A percentile compares a stretch with the other conserved stretches of the same genome.
Conservation (phyloP, 2,329 filamentous ascomycete species). For the Fusarium sp. region DNA sequence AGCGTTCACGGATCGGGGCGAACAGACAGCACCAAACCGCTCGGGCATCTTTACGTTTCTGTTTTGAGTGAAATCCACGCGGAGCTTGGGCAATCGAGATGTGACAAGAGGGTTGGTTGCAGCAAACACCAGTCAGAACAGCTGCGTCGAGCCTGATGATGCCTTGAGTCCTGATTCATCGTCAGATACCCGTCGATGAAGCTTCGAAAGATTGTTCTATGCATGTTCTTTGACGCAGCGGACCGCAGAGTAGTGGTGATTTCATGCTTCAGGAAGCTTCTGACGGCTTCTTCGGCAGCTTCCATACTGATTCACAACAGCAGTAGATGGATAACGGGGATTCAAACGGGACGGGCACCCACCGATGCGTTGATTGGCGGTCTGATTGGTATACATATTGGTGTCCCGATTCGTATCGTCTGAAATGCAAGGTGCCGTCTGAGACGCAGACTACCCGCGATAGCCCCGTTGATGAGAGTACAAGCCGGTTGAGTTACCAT, state of each 20-base stretch:
- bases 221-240: conserved; percentile 22
- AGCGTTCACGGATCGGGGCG: conserved; percentile 25
- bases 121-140: conserved; percentile 24
- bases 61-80: conserved; percentile 23
- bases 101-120: conserved; percentile 22
- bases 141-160: conserved; percentile 19
- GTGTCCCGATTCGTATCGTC: conserved; percentile 40
- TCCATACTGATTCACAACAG: conserved; percentile 34
- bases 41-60: conserved; percentile 12
- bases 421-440: conserved; percentile 45
- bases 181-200: conserved; percentile 25
- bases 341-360: conserved; percentile 32
- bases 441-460: conserved; percentile 41
- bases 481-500: conserved; percentile 39
- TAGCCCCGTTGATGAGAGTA: conserved; percentile 38
- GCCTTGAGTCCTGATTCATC: conserved; percentile 25
- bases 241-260: conserved; percentile 34
- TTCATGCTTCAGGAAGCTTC: conserved; percentile 28
- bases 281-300: conserved; percentile 25
- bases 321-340: conserved; percentile 24
- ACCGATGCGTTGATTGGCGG: conserved; percentile 31
- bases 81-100: conserved; percentile 38
- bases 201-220: conserved; percentile 39
- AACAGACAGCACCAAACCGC: conserved; percentile 23
- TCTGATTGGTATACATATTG: conserved; percentile 30